These are phyloP conservation scores for Theileria annulata DNA, from an alignment of 169 alveolate genomes.

Conservation along the genomic window DNA sequence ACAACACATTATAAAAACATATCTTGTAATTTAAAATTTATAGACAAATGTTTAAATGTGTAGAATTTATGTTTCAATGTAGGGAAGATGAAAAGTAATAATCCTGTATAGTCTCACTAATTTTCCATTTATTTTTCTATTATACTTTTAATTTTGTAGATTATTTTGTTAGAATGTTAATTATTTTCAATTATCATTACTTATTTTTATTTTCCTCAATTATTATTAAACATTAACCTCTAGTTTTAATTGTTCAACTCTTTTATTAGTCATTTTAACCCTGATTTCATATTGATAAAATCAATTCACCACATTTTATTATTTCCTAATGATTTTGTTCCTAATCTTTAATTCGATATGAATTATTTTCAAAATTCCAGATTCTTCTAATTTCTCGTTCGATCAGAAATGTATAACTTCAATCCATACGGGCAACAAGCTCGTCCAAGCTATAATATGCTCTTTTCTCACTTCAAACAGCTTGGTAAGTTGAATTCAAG, in stretches of 20 bases:
- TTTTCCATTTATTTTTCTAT: background rate
- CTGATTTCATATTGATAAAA: background rate
- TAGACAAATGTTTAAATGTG: conserved; percentile 7
- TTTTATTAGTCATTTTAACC: background rate
- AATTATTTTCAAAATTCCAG: background rate
- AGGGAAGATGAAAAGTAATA: conserved; percentile 5
- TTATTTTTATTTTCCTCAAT: background rate
- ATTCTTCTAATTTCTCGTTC: background rate
- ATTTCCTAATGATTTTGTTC: background rate
- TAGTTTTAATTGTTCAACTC: background rate
- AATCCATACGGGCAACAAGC: conserved; percentile 4
- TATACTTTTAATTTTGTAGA: background rate
- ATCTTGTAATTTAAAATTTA: background rate
- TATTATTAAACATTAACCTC: background rate
- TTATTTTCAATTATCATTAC: no score
- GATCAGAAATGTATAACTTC: conserved; percentile 14
- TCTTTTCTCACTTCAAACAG: conserved; percentile 59
- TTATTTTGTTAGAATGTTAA: background rate
- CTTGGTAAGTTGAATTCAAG: conserved; percentile 31
- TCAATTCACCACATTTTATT: background rate
- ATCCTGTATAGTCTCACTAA: background rate
- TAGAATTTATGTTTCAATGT: background rate
- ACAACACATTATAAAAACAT: background rate
- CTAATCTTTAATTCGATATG: background rate
- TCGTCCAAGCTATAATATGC: conserved; percentile 59